Base-by-base conservation (phyloP, 306 rosid species). In the Vicia villosa region DNA sequence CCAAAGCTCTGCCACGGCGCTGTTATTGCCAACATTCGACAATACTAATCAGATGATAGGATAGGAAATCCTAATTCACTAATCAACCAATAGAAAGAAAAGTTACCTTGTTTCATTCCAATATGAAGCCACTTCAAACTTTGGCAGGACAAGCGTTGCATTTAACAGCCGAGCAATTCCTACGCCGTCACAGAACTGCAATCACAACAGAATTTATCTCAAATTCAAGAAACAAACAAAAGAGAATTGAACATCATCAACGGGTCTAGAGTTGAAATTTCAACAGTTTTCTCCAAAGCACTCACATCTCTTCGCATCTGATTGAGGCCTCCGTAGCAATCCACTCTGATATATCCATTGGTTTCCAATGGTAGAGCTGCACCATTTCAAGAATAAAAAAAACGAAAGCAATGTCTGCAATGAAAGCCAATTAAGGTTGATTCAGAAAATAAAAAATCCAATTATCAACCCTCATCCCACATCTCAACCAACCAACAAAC, bases 291-390 rank as follows among this genome's bases (percentile, higher is more conserved):
- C 15, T 47, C 13, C 19, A 55, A 55, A 66, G 49, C 60, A 77
- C 96, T 81, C 76, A 90, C 99, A 84, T 91, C 99, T 91, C 97
- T 87, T 78, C 96, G 86, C 91, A 88, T 91, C 87, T 91, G 95
- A 80, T 94, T 94, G 79, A 91, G 96, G 57, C 97, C 99, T 4
- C 96, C 96, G 63, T 85, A 87, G 88, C 99, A 94, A 88, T 91
- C 97, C 85, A 91, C 96, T 47, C 91, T 82, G 66, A 94, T 88
- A 67, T 85, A 94, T 80, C 97, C 96, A 69, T 81, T 94, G 76
- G 82, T 80, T 75, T 87, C 74, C 17, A 77, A 80, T 10, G 89
- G 96, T 22, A 87, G 88, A 84, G 88, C 96, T 80, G 97, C 92
- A 89, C 88, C 82, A 82, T 82, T 77, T 82, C 85, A 82, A 82